These are phyloP conservation scores for Suaeda aralocaspica DNA, from an alignment of 148 eudicot genomes.

Conservation along the genomic window DNA sequence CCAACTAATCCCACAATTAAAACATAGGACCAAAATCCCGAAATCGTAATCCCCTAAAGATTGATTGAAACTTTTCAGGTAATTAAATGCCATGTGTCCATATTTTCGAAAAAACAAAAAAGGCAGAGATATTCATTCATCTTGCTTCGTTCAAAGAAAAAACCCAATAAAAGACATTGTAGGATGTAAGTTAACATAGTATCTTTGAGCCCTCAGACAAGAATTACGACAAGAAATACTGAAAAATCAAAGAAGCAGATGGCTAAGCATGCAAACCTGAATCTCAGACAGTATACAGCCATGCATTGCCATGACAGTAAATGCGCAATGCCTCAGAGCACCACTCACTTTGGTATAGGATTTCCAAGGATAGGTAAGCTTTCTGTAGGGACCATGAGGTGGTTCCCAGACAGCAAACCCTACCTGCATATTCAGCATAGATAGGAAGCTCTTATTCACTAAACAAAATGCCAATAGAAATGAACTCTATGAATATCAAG, in stretches of 20 bases:
- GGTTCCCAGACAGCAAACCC: constrained; percentile 96
- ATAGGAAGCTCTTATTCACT: constrained; percentile 1
- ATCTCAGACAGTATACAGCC: constrained; percentile 88
- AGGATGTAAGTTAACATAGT: not conserved
- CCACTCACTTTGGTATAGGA: constrained; percentile 72
- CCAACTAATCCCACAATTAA: no score
- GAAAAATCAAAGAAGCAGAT: not conserved
- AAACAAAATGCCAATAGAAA: not conserved
- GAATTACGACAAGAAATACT: not conserved
- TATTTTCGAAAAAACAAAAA: no score
- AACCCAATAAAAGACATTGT: not conserved
- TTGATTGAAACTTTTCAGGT: no score
- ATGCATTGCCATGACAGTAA: constrained; percentile 92
- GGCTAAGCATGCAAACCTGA: constrained; percentile 50
- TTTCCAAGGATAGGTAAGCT: constrained; percentile 74
- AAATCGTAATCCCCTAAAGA: no score
- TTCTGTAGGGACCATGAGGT: constrained; percentile 85
- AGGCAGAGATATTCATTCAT: not conserved
- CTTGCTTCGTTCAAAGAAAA: not conserved
- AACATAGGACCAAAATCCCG: no score
- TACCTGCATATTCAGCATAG: constrained; percentile 36
- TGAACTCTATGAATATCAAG: not conserved
- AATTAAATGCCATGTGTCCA: no score
- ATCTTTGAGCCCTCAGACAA: not conserved
- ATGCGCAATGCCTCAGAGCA: constrained; percentile 84